A percentile compares a stretch with the other conserved stretches of the same genome.
Conservation (phyloP, 163 green algal species). For the Chlamydomonas reinhardtii region DNA sequence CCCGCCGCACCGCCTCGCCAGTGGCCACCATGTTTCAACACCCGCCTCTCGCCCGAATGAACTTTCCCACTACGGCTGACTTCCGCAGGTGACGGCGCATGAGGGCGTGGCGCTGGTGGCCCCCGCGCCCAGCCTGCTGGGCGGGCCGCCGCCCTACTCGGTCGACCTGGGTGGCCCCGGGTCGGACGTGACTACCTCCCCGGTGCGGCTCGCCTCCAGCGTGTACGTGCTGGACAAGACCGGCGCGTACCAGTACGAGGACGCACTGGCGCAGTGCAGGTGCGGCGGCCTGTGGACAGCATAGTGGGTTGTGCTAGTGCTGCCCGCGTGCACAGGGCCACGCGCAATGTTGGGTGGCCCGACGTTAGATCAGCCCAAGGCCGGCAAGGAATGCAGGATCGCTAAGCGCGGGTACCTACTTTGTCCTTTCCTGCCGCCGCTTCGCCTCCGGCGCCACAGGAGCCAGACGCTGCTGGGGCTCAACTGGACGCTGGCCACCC, state of each 20-base stretch:
- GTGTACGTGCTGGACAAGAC: slow-evolving; percentile 28
- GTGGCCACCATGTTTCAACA: too few species aligned
- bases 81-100: not conserved
- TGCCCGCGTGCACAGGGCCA: too few species aligned
- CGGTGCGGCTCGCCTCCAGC: not conserved
- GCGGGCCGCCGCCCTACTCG: slow-evolving; percentile 14
- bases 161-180: not conserved
- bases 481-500: not conserved
- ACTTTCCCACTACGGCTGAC: not conserved
- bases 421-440: too few species aligned
- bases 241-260: not conserved
- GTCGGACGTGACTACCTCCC: not conserved
- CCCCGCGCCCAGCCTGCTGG: slow-evolving; percentile 4
- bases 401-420: too few species aligned
- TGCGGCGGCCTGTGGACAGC: too few species aligned
- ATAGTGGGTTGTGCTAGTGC: too few species aligned
- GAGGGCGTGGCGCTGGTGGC: slow-evolving; percentile 30
- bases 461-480: slow-evolving; percentile 13
- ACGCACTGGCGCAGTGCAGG: slow-evolving; percentile 22
- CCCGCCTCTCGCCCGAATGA: too few species aligned
- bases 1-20: too few species aligned
- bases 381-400: too few species aligned
- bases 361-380: too few species aligned
- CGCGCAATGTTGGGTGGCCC: too few species aligned
- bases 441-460: too few species aligned